phyloP scores from a whole-genome alignment of 2,329 filamentous ascomycete genomes.

The Diaporthe aspalathi region DNA sequence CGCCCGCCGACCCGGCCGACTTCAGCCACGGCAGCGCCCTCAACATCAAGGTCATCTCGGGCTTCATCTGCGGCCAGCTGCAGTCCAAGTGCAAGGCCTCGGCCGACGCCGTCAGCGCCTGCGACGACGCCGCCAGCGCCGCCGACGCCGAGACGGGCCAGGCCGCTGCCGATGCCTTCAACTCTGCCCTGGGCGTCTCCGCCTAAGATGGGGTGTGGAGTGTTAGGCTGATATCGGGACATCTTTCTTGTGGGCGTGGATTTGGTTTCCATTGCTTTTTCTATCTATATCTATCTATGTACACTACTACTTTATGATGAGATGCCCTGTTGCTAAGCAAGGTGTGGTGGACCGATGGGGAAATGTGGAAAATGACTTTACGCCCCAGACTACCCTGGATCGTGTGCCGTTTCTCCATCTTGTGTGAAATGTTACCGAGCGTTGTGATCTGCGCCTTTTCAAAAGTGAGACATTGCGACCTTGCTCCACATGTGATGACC shows the following conservation, averaged over 20 bases:
- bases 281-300: not conserved
- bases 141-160: conserved; percentile 48
- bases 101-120: conserved; percentile 48
- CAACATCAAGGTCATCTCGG: conserved; percentile 50
- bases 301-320: not conserved
- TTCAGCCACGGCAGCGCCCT: conserved; percentile 65
- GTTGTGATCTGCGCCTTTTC: not conserved
- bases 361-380: conserved; percentile 17
- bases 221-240: not conserved
- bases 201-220: conserved; percentile 31
- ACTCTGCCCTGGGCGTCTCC: conserved; percentile 52
- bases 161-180: conserved; percentile 54
- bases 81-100: conserved; percentile 50
- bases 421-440: not conserved
- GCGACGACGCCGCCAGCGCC: conserved; percentile 48
- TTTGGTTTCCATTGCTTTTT: conserved; percentile 6
- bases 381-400: not conserved
- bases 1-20: conserved; percentile 52
- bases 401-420: not conserved
- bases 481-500: not conserved
- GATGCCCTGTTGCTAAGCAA: not conserved
- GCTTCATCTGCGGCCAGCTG: conserved; percentile 53
- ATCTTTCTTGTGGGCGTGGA: not conserved
- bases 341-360: conserved; percentile 10
- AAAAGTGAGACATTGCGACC: not conserved